Evolutionary conservation across 108 stramenopile species (phyloP), one percentile per base, ranked within the genome.

Genomic region (Skeletonema costatum): DNA sequence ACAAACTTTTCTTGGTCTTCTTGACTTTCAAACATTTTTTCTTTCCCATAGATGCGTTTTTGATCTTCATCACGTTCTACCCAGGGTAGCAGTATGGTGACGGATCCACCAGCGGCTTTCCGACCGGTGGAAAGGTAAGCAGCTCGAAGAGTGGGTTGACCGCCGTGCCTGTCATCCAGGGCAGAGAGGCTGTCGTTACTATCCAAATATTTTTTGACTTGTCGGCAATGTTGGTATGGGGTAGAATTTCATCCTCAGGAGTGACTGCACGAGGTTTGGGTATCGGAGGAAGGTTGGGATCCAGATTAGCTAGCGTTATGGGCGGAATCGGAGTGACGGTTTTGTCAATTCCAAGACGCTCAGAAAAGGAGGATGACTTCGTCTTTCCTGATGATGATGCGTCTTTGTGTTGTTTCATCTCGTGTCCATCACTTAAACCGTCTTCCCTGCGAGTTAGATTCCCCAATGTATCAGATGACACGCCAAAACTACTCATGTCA

Each of bases 111-210:
- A 30, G 62, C 81, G 64, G 84, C 84, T 10, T 62, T 63, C 1
- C 97, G 85, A 58, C 90, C 93, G 1, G 42, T 44, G 0, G 87
- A 80, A 60, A 97, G 77, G 77, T 96, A 93, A 0, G 93, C 89
- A 16, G 97, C 97, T 13, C 97, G 85, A 2, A 96, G 76, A 97
- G 81, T 29, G 97, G 97, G 72, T 97, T 97, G 65, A 97, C 93
- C 12, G 97, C 94, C 7, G 97, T 97, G 8, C 97, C 97, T 41
- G 97, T 97, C 88, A 90, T 92, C 97, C 97, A 97, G 10, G 97
- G 97, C 13, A 97, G 63, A 3, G 93, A 68, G 14, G 94, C 97
- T 1, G 97, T 95, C 7, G 97, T 97, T 10, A 97, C 93, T 10
- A 97, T 91, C 85, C 83, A 89, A 60, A 97, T 91, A n/a, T 78